These are phyloP conservation scores for Chaetothyriales sp. DNA, from an alignment of 2,329 filamentous ascomycete genomes.

Conservation along the genomic window DNA sequence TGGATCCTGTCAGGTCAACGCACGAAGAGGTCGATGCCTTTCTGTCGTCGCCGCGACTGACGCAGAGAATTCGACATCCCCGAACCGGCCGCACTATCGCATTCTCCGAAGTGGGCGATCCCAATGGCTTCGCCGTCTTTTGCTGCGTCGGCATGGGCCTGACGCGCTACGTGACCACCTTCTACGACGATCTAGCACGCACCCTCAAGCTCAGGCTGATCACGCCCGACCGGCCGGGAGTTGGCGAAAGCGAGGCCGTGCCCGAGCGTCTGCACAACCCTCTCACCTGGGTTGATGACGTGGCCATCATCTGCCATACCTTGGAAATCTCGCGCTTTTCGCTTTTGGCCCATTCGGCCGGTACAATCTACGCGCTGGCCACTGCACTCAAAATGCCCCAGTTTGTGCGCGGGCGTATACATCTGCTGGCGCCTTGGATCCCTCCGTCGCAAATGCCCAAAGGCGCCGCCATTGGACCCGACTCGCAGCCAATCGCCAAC, in stretches of 20 bases:
- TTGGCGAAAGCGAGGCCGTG: constrained; percentile 82
- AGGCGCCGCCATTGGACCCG: constrained; percentile 45
- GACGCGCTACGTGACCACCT: constrained; percentile 88
- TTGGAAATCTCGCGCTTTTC: constrained; percentile 93
- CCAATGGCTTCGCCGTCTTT: constrained; percentile 80
- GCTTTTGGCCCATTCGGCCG: constrained; percentile 87
- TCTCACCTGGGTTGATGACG: constrained; percentile 84
- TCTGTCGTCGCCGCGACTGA: constrained; percentile 66
- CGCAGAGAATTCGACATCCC: constrained; percentile 75
- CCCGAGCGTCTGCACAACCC: constrained; percentile 71
- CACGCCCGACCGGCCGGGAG: constrained; percentile 83
- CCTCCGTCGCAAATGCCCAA: constrained; percentile 75
- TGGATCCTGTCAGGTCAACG: constrained; percentile 63
- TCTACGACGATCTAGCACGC: constrained; percentile 88
- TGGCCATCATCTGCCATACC: constrained; percentile 82
- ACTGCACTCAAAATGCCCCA: constrained; percentile 93
- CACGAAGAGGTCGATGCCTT: constrained; percentile 80
- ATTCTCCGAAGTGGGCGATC: constrained; percentile 92
- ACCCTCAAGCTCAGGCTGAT: constrained; percentile 82
- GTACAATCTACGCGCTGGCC: constrained; percentile 92
- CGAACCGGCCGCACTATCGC: constrained; percentile 78
- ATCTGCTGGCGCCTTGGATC: constrained; percentile 92
- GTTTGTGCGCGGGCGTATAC: constrained; percentile 84
- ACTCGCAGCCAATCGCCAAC: constrained; percentile 61
- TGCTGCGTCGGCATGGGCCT: constrained; percentile 97